Conservation (phyloP, 164 flowering plant genomes). For the Platanus orientalis region DNA sequence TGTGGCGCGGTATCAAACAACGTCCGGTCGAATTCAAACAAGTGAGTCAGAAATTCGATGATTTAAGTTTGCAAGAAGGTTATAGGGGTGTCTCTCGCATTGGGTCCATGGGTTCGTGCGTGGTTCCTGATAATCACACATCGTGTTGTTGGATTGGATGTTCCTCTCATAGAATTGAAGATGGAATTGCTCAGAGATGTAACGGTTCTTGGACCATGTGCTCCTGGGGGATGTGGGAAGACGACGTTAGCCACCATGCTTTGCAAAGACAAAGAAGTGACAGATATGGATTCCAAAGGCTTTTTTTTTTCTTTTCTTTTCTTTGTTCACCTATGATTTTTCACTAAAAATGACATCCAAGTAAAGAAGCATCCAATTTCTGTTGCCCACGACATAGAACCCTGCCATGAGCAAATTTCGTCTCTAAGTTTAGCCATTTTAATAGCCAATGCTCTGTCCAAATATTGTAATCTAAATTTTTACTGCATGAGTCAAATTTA, state of each 20-base stretch:
- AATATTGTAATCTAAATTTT: no score
- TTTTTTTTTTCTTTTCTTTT: no score
- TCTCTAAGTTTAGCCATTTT: no score
- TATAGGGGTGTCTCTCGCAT: neutral
- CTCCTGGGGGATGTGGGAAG: constrained; percentile 11
- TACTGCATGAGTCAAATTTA: no score
- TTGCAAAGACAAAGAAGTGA: constrained; percentile 25
- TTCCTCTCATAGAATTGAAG: constrained; percentile 34
- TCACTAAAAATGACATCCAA: no score
- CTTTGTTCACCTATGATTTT: no score
- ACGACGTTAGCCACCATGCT: constrained; percentile 29
- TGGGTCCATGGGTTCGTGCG: constrained; percentile 3
- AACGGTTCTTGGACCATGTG: neutral
- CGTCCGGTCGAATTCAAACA: no score
- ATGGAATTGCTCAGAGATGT: constrained; percentile 15
- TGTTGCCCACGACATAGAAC: no score
- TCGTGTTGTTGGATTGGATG: constrained; percentile 29
- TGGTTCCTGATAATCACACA: constrained; percentile 17
- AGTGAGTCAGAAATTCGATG: neutral
- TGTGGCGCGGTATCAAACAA: no score
- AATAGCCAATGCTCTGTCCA: no score
- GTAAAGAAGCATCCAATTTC: no score
- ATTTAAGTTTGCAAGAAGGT: neutral
- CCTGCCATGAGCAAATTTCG: no score
- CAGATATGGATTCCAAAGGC: constrained; percentile 17